Base-by-base conservation (phyloP, 2,329 filamentous ascomycete genomes). In the Aspergillus aculeatus region DNA sequence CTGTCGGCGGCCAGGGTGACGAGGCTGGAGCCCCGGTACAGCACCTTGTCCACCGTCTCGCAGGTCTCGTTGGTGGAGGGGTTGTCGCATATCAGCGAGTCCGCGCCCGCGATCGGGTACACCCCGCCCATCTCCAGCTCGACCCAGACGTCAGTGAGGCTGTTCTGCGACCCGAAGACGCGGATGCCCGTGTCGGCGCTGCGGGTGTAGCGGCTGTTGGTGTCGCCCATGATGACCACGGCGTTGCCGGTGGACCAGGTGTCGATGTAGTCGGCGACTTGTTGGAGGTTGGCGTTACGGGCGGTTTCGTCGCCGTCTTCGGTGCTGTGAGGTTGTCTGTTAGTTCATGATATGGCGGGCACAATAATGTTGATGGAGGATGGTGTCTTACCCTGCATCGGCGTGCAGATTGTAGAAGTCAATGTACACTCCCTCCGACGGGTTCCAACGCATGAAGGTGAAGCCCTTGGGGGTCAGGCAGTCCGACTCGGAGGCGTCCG, bases 381-480 rank as follows among this genome's bases (percentile, higher is more conserved):
- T 0, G 12, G 16, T 44, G n/a, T 26, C 62, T 41, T 68, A 78
- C 74, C 86, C 86, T 19, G 87, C 88, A 69, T 90, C 87, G 1
- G 86, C 77, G 70, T 90, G 87, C 6, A 89, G 67, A 69, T 90
- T 89, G 77, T 89, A 89, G 7, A 84, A 76, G 69, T 89, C 87
- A 24, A 87, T 73, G 61, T 83, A 87, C 7, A 85, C 80, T 16
- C 81, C 81, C 38, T 79, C 76, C 9, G 78, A 80, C 14, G 88
- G 65, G 21, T 78, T 73, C 47, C 83, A 72, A 12, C 86, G 82
- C 86, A 89, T 88, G 51, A 86, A 85, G 0, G 86, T 89, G 71
- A 89, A 89, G 14, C 87, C 87, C 73, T 90, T 90, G 23, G 86
- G 87, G 0, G 87, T 89, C 62, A 89, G 75, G 69, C 87, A 89